Evolutionary conservation across 768 basidiomycete genomes (phyloP), one percentile per base, ranked within the genome.

Genomic region (Hypholoma fasciculare): DNA sequence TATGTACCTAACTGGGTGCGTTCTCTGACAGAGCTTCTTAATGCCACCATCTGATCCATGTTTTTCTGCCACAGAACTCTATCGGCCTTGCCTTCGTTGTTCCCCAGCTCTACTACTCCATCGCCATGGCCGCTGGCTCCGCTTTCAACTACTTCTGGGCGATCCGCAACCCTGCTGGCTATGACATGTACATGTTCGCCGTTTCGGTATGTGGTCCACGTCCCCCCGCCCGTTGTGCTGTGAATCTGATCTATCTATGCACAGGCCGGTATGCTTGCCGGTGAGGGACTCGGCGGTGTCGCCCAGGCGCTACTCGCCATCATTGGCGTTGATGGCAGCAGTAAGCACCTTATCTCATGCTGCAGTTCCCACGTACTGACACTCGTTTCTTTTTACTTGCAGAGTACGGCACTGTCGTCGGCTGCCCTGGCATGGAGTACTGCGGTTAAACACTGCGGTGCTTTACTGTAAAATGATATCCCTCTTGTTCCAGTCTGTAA

Each of bases 231-330:
- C 2, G 4, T 8, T 12, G 16, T 2, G n/a, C 6, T 30, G 27
- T 37, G 23, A 23, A 36, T 34, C 49, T 36, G 11, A 50, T n/a
- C 6, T 9, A 34, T 17, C 17, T 50, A 9, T 11, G 13, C 17
- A 5, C 26, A 50, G 73, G 76, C 79, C 47, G 84, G 84, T 63
- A 70, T 83, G 58, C 71, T 85, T 36, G 82, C 83, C 37, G 84
- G 84, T 26, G 84, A 85, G 61, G 85, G 85, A 70, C 73, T 86
- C 36, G 85, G 83, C 27, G 85, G 84, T 65, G 83, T 86, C 51
- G 76, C 85, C 67, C 79, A 81, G 60, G 83, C 84, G 12, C 67
- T 85, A n/a, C 72, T 86, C 20, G 79, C 82, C 30, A 72, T 85
- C 52, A 68, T 74, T 38, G 78, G 78, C 52, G 83, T 84, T 38